Base-by-base conservation (phyloP, 2,329 filamentous ascomycete species). In the Fusarium sp. region DNA sequence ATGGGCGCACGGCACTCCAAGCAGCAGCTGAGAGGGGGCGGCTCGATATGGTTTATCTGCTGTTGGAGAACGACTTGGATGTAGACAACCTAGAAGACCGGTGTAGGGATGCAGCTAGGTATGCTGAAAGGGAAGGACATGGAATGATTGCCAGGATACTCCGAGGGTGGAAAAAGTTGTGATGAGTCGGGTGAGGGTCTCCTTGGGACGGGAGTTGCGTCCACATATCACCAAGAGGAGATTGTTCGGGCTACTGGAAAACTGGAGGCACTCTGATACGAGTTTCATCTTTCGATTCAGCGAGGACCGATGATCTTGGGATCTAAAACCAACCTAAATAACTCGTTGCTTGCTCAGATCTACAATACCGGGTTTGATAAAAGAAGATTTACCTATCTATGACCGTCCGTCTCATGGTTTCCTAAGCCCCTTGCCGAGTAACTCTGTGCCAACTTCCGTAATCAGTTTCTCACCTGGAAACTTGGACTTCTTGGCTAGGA, bases 391-490 rank as follows among this genome's bases (percentile, higher is more conserved):
- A 7, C 7, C 15, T 0, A 13, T 12, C 6, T 1, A 1, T 4
- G 13, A n/a, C 11, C 9, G 9, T 11, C 16, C 41, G 15, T 11
- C 12, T 66, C 64, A 81, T 44, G 76, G 75, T 68, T 75, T 82
- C 59, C 76, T 76, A 5, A 89, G 75, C 1, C 87, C 87, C 63
- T 85, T 87, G 0, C 83, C 84, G 5, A 89, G 68, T 39, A 89
- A 68, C 71, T 87, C 86, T 6, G 62, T 65, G 2, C 86, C 87
- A n/a, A 89, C 82, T 74, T 89, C 87, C 2, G 59, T 66, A 15
- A 94, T 77, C 46, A 94, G 78, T 54, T 83, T 81, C 78, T 92
- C 86, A 12, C 85, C 81, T 2, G 87, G 84, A 69, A 92, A 91
- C 2, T 77, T 74, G 57, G 84, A 83, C 64, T 85, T 85, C 80